Conservation (phyloP, 2,329 filamentous ascomycete genomes). For the Colletotrichum musae region DNA sequence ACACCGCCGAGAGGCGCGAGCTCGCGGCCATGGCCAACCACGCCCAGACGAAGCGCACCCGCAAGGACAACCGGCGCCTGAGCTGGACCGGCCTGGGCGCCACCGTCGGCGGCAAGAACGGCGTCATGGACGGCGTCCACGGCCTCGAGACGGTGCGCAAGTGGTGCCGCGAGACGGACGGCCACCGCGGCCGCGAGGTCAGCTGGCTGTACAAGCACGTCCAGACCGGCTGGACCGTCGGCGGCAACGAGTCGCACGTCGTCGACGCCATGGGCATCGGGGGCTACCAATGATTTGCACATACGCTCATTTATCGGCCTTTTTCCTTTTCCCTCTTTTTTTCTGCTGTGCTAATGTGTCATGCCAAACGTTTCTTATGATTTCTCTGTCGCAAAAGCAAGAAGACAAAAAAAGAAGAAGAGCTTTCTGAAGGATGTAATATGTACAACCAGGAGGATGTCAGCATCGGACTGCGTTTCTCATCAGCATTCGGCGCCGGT, state of each 20-base stretch:
- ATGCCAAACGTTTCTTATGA: not conserved
- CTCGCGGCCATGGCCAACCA: slow-evolving; percentile 55
- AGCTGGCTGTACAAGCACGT: slow-evolving; percentile 48
- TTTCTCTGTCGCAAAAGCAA: slow-evolving; percentile 14
- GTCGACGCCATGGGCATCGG: slow-evolving; percentile 38
- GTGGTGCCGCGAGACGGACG: slow-evolving; percentile 51
- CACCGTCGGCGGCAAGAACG: slow-evolving; percentile 47
- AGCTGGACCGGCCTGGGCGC: slow-evolving; percentile 59
- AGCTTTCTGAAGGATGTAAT: slow-evolving; percentile 11
- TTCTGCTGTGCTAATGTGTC: not conserved
- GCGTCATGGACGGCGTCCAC: slow-evolving; percentile 51
- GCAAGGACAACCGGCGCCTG: slow-evolving; percentile 49
- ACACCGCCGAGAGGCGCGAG: slow-evolving; percentile 59
- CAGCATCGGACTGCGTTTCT: slow-evolving; percentile 7
- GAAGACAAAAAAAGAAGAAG: slow-evolving; percentile 22
- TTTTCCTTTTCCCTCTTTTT: not conserved
- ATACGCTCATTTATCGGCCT: not conserved
- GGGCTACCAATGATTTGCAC: not conserved
- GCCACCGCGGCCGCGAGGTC: slow-evolving; percentile 51
- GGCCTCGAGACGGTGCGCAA: slow-evolving; percentile 53
- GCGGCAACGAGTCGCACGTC: slow-evolving; percentile 28
- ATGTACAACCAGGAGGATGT: not conserved
- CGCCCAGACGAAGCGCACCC: slow-evolving; percentile 44
- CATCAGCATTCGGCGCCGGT: slow-evolving; percentile 36
- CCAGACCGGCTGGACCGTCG: slow-evolving; percentile 39